These are phyloP conservation scores for Lenzites betulinus DNA, from an alignment of 768 basidiomycete species.

Conservation along the genomic window DNA sequence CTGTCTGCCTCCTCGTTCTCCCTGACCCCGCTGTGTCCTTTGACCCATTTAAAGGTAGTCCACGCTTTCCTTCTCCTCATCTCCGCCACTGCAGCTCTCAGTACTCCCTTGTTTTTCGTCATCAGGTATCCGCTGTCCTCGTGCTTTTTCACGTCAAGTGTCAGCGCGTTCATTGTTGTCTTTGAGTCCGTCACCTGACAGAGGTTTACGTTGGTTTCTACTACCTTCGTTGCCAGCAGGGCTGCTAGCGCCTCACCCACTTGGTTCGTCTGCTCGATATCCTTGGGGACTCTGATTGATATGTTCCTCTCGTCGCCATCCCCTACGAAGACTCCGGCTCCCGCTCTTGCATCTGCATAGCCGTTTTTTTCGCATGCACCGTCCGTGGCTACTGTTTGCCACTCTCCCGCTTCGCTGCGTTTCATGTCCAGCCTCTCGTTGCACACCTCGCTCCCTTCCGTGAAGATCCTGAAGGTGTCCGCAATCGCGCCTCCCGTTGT, in stretches of 20 bases:
- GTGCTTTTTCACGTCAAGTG: constrained; percentile 9
- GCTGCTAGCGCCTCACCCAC: background rate
- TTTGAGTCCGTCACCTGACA: constrained; percentile 26
- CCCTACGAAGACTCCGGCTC: constrained; percentile 2
- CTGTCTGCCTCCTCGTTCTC: background rate
- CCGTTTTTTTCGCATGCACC: constrained; percentile 2
- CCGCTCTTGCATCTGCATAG: background rate
- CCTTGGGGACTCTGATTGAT: background rate
- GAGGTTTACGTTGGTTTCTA: background rate
- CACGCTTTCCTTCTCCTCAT: background rate
- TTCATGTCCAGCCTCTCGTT: background rate
- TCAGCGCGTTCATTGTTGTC: constrained; percentile 18
- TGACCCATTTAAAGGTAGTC: constrained; percentile 3
- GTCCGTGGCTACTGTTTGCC: background rate
- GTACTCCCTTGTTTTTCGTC: constrained; percentile 13
- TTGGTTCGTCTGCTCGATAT: background rate
- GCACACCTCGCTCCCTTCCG: background rate
- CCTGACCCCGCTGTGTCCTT: constrained; percentile 1
- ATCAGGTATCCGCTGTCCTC: constrained; percentile 34
- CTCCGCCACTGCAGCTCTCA: background rate
- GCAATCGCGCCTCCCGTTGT: background rate
- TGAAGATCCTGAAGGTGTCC: background rate
- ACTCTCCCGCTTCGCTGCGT: background rate
- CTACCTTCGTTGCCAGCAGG: background rate
- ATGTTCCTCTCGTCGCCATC: background rate